phyloP scores from a whole-genome alignment of 192 early-diverging fungal species.

The Backusella mclennaniae region DNA sequence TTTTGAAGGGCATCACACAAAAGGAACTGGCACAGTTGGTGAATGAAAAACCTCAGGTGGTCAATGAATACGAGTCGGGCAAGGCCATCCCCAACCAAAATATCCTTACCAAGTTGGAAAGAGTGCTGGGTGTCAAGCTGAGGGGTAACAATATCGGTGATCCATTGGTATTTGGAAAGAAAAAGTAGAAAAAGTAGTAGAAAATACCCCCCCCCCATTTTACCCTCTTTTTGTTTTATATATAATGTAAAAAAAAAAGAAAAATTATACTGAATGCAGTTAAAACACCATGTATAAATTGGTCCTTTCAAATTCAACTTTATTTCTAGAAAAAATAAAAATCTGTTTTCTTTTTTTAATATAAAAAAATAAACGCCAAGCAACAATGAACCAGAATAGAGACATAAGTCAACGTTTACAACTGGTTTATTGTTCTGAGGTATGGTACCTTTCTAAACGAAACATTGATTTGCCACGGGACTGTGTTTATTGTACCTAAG shows the following conservation, averaged over 20 bases:
- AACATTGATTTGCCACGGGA: too few relatives aligned
- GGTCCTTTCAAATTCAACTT: too few relatives aligned
- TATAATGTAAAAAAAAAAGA: neutral
- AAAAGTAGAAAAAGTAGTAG: conserved; percentile 21
- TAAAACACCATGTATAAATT: neutral
- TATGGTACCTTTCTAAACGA: too few relatives aligned
- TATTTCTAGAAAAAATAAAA: too few relatives aligned
- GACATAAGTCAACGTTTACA: too few relatives aligned
- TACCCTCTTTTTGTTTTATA: neutral
- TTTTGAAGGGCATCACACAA: conserved; percentile 75
- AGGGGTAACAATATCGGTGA: conserved; percentile 71
- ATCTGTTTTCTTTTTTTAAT: too few relatives aligned
- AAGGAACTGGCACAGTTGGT: conserved; percentile 86
- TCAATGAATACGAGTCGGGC: conserved; percentile 84
- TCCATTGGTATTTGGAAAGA: conserved; percentile 48
- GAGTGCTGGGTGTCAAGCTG: conserved; percentile 82
- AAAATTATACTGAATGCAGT: neutral
- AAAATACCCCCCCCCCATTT: neutral
- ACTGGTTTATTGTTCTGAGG: too few relatives aligned
- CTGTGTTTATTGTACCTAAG: neutral
- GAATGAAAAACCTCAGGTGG: conserved; percentile 88
- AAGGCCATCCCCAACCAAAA: conserved; percentile 88
- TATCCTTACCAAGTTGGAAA: conserved; percentile 85
- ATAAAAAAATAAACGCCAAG: neutral
- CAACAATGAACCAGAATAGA: neutral